A percentile compares a stretch with the other conserved stretches of the same genome.
These are phyloP conservation scores for Flaveria robusta DNA, from an alignment of 129 eudicot genomes.

Conservation along the genomic window DNA sequence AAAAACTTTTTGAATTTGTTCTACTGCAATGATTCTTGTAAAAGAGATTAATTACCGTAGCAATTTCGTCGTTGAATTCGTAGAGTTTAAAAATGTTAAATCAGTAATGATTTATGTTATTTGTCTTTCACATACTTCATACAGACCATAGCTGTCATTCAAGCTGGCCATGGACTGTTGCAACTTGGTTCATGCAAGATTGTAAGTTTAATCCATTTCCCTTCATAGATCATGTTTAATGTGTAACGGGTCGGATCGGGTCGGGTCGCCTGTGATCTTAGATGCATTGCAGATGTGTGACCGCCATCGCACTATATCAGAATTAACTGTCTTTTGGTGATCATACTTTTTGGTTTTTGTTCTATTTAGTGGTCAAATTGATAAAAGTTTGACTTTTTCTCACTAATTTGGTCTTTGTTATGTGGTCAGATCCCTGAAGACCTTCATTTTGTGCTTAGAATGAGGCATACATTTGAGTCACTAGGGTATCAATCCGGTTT, in stretches of 20 bases:
- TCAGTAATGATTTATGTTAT: background rate
- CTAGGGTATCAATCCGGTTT: conserved; percentile 92
- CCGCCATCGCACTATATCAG: background rate
- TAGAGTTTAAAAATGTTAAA: background rate
- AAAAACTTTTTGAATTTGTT: background rate
- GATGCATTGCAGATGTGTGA: background rate
- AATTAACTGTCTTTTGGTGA: background rate
- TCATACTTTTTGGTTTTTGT: conserved; percentile 3
- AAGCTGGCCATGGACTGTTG: conserved; percentile 98
- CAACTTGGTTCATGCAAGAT: conserved; percentile 99
- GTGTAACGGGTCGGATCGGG: background rate
- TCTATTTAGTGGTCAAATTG: no score
- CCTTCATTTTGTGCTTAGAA: conserved; percentile 93
- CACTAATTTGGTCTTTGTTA: background rate
- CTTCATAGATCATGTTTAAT: background rate
- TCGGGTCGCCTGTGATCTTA: background rate
- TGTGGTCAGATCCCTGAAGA: conserved; percentile 84
- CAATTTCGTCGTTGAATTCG: background rate
- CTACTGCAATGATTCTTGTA: background rate
- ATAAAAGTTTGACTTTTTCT: background rate
- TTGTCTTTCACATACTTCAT: background rate
- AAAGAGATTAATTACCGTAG: background rate
- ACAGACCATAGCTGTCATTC: conserved; percentile 97
- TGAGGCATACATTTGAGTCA: conserved; percentile 94
- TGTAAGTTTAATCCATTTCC: conserved; percentile 55